Evolutionary conservation across 2,329 filamentous ascomycete species (phyloP).

Genomic region (Pseudocercospora fuligena): DNA sequence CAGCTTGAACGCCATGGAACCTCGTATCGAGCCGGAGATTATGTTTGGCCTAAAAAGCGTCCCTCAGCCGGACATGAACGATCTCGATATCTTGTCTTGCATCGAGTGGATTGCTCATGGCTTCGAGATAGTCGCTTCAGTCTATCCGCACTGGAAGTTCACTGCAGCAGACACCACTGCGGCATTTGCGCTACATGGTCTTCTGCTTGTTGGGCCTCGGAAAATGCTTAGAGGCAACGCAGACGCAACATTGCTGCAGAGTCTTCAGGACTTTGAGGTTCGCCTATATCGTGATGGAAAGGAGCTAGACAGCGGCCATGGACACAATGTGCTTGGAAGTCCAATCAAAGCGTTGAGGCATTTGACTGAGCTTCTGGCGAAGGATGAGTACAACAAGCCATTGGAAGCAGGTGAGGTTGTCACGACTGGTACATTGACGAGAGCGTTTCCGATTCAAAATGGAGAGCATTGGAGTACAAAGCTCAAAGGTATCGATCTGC

Average conservation of each 20-base stretch:
- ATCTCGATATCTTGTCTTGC: constrained; percentile 27
- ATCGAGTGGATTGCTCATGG: constrained; percentile 31
- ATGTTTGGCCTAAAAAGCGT: constrained; percentile 26
- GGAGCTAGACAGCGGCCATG: constrained; percentile 24
- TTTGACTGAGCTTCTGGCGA: constrained; percentile 27
- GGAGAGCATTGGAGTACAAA: constrained; percentile 30
- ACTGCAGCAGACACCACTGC: constrained; percentile 31
- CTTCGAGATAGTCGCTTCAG: constrained; percentile 28
- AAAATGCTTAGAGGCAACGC: constrained; percentile 12
- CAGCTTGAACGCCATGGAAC: constrained; percentile 29
- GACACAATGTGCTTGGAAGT: constrained; percentile 29
- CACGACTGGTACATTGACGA: constrained; percentile 31
- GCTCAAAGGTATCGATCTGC: constrained; percentile 27
- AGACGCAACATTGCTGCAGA: constrained; percentile 23
- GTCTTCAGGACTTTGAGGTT: constrained; percentile 28
- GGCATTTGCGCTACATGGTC: constrained; percentile 30
- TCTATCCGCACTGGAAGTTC: constrained; percentile 32
- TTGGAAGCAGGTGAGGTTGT: constrained; percentile 27
- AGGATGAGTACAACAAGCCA: constrained; percentile 29
- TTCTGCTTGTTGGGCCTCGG: constrained; percentile 28
- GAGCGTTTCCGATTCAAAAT: constrained; percentile 27
- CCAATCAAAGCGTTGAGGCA: constrained; percentile 28
- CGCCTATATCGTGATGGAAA: constrained; percentile 24
- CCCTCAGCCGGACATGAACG: constrained; percentile 22
- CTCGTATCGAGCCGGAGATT: constrained; percentile 31